Conservation (phyloP, 441 rosid genomes). For the Bocquillonia castaneifolia region DNA sequence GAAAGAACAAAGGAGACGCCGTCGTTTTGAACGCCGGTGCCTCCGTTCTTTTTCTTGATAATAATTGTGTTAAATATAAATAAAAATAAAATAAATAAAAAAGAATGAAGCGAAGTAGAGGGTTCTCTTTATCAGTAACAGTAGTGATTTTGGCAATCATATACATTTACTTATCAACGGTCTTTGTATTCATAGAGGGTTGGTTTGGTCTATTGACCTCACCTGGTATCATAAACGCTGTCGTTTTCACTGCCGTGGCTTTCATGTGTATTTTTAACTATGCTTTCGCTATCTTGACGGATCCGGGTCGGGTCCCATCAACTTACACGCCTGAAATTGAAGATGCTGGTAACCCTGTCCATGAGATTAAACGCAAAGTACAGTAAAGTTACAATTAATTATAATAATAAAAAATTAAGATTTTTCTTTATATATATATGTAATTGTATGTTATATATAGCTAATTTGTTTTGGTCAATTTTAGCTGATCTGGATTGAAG, state of each 20-base stretch:
- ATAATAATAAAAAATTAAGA: too few relatives aligned
- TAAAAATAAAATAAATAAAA: too few relatives aligned
- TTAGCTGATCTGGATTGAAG: background rate
- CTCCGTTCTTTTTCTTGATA: background rate
- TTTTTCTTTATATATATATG: background rate
- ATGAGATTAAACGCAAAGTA: conserved; percentile 93
- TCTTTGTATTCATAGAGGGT: conserved; percentile 74
- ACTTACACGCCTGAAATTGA: conserved; percentile 70
- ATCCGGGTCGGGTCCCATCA: conserved; percentile 83
- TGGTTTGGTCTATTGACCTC: conserved; percentile 84
- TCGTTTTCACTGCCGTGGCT: conserved; percentile 60
- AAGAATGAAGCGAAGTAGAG: conserved; percentile 50
- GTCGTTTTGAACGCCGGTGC: background rate
- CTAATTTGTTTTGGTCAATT: background rate
- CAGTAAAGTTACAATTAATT: background rate
- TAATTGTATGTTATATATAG: background rate
- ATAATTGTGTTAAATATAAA: too few relatives aligned
- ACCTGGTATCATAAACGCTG: conserved; percentile 66
- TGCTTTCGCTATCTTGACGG: conserved; percentile 50
- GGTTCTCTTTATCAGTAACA: conserved; percentile 57
- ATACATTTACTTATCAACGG: conserved; percentile 61
- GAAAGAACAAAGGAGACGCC: background rate
- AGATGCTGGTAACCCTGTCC: conserved; percentile 54
- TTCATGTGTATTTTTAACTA: conserved; percentile 56
- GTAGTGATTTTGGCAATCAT: conserved; percentile 57